Base-by-base conservation (phyloP, 2,329 filamentous ascomycete genomes). In the Monosporascus sp. region DNA sequence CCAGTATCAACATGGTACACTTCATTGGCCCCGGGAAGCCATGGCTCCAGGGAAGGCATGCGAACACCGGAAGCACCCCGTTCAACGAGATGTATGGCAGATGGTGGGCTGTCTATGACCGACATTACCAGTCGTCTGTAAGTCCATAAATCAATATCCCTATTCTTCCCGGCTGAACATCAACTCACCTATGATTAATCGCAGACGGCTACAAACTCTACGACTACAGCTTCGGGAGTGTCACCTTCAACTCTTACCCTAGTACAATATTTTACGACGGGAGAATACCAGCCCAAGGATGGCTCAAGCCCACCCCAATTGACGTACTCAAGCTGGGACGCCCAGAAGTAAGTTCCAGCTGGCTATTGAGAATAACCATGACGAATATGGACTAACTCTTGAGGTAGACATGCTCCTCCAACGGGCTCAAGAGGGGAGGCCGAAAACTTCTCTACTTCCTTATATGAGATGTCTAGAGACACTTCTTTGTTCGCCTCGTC, bases 71-170 rank as follows among this genome's bases (percentile, higher is more conserved):
- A 35, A 73, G 74, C 47, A 79, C 79, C 2, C 85, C 88, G 0
- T 96, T 92, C 68, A 85, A 89, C 65, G 88, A 97, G 71, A 86
- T 97, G 75, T 74, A 91, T 43, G 87, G 84, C 55, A 83, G 84
- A 65, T 99, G 94, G 94, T 99, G 93, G 93, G 83, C 90, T 45
- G 88, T 96, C 43, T 96, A 96, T 68, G 93, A 97, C 71, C 80
- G 83, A 57, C 92, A 97, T 73, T 92, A 95, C 68, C 79, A 81
- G 59, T 68, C 68, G 61, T 65, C 75, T 57, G 81, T 84, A 68
- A 55, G 75, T 69, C 53, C 15, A 5, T 25, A 15, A 22, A 27
- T 17, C 27, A 15, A 35, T 24, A n/a, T 52, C 53, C 49, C 14
- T 51, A 27, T 52, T 44, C 49, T 51, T n/a, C 17, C 31, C 8